phyloP scores from a whole-genome alignment of 805 yeast species.

The Candida chauliodis region DNA sequence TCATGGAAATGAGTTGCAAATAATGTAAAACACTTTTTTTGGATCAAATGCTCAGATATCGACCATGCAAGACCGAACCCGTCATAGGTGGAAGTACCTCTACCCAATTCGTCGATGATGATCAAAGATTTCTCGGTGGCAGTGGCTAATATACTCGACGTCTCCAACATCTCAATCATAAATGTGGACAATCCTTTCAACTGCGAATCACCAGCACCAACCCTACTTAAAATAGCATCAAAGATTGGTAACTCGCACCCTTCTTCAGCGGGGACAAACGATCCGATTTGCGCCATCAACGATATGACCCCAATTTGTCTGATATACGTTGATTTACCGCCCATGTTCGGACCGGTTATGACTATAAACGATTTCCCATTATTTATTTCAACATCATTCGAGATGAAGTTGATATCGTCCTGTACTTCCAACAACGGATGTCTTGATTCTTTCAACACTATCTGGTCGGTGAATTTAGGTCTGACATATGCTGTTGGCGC shows the following conservation, averaged over 20 bases:
- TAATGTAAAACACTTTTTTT: constrained; percentile 72
- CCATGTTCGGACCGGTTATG: constrained; percentile 97
- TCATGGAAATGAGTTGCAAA: constrained; percentile 99
- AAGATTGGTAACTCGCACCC: constrained; percentile 75
- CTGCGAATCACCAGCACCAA: constrained; percentile 99
- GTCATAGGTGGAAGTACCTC: constrained; percentile 88
- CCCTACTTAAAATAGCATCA: constrained; percentile 91
- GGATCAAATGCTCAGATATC: constrained; percentile 80
- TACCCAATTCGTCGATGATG: constrained; percentile 91
- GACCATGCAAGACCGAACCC: constrained; percentile 99
- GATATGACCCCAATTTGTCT: constrained; percentile 87
- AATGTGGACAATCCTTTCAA: constrained; percentile 95
- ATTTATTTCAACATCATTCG: constrained; percentile 74
- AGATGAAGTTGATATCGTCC: constrained; percentile 84
- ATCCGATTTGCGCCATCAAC: constrained; percentile 84
- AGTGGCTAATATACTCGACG: constrained; percentile 78
- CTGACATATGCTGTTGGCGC: constrained; percentile 80
- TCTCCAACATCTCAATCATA: constrained; percentile 88
- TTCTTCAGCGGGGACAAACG: constrained; percentile 71
- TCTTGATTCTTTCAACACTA: constrained; percentile 66
- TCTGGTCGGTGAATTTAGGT: constrained; percentile 48
- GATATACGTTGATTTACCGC: constrained; percentile 92
- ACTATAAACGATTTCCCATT: constrained; percentile 54
- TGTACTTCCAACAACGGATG: constrained; percentile 95
- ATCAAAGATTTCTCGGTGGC: constrained; percentile 78